Evolutionary conservation across 768 basidiomycete genomes (phyloP).

Genomic region (Amanita pallidorosea): DNA sequence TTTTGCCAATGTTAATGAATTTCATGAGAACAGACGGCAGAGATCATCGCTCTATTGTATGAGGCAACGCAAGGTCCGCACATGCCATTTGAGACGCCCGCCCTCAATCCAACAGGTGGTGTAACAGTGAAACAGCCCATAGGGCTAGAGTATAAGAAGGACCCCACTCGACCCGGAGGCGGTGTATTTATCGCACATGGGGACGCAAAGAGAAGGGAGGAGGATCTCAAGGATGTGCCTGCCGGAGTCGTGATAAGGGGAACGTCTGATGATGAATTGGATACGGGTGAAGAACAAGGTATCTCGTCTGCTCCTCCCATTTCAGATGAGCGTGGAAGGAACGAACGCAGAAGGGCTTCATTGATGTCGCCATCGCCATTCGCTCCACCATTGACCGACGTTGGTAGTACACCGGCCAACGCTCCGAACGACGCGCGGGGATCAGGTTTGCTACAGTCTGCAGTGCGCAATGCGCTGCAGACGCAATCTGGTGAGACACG

Average conservation of each 20-base stretch:
- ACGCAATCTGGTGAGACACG: background rate
- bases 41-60: slow-evolving; percentile 85
- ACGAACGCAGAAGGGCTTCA: slow-evolving; percentile 1
- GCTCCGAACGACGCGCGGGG: slow-evolving; percentile 8
- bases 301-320: slow-evolving; percentile 13
- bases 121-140: slow-evolving; percentile 45
- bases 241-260: slow-evolving; percentile 43
- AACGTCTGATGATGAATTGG: slow-evolving; percentile 32
- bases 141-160: slow-evolving; percentile 64
- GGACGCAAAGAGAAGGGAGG: slow-evolving; percentile 26
- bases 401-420: background rate
- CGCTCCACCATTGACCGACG: slow-evolving; percentile 4
- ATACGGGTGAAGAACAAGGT: slow-evolving; percentile 17
- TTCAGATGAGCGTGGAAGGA: slow-evolving; percentile 4
- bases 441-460: slow-evolving; percentile 2
- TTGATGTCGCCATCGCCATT: slow-evolving; percentile 4
- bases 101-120: slow-evolving; percentile 73
- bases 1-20: background rate
- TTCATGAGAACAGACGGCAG: slow-evolving; percentile 54
- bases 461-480: background rate
- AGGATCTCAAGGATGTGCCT: slow-evolving; percentile 42
- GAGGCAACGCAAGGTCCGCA: slow-evolving; percentile 82
- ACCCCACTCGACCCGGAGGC: slow-evolving; percentile 73
- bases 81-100: slow-evolving; percentile 42
- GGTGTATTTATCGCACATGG: slow-evolving; percentile 71